Evolutionary conservation across 2,329 filamentous ascomycete genomes (phyloP), one percentile per base, ranked within the genome.

Genomic region (Neocatenulostroma microsporum): DNA sequence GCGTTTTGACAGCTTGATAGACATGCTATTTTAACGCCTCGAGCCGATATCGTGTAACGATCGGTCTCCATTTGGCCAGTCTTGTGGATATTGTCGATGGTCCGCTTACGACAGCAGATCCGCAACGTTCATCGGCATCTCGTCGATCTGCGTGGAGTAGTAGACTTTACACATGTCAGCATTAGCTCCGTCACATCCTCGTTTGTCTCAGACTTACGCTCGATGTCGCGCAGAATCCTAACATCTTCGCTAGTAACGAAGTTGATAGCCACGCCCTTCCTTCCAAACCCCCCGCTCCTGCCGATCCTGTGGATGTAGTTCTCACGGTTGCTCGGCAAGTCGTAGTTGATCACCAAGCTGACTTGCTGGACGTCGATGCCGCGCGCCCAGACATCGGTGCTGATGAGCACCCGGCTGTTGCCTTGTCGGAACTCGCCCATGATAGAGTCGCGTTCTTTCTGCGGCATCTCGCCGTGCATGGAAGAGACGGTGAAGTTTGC

Each of bases 281-380:
- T 79, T 55, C 91, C 91, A 56, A 98, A 98, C 51, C 91, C 79
- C 53, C 91, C 91, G 60, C 85, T 91, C 60, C 91, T 80, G 60
- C 91, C 91, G 55, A 98, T 98, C 53, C 91, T 82, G 71, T 98
- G 91, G 64, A 98, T 96, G 66, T 98, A 98, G 70, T 98, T 98
- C 68, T 98, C 91, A 74, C 91, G 87, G 67, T 98, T 96, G 66
- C 84, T 91, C 3, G 91, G 91, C 41, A 98, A 72, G 62, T 98
- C 91, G 64, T 98, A 98, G 72, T 98, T 98, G 73, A 98, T 98
- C 45, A 98, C 91, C 57, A 98, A 70, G 44, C 84, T 93, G 54
- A 98, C 91, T 64, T 98, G 91, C 67, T 98, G 91, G 33, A 98
- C 91, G 60, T 98, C 91, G 64, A 98, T 98, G 68, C 91, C 91